These are phyloP conservation scores for Entomortierella parvispora DNA, from an alignment of 192 early-diverging fungal genomes.

Conservation along the genomic window DNA sequence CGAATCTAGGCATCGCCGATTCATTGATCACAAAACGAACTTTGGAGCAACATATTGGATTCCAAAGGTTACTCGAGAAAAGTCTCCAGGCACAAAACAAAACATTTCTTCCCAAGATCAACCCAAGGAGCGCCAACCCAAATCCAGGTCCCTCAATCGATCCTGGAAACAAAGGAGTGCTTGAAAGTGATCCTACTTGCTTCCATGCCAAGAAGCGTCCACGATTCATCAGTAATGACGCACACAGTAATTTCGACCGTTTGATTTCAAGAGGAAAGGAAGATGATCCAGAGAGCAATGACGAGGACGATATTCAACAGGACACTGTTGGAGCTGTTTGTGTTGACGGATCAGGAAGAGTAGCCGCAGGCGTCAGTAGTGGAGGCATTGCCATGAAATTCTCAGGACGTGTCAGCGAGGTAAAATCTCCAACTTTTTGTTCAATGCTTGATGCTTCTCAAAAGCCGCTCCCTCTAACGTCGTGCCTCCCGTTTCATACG, in stretches of 20 bases:
- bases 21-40: too few species aligned
- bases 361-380: slow-evolving; percentile 82
- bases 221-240: too few species aligned
- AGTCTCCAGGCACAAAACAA: too few species aligned
- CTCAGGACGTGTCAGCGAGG: slow-evolving; percentile 87
- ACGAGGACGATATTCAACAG: slow-evolving; percentile 41
- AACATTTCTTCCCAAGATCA: too few species aligned
- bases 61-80: too few species aligned
- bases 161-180: not conserved
- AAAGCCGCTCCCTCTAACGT: not conserved
- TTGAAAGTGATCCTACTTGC: too few species aligned
- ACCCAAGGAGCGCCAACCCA: too few species aligned
- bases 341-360: slow-evolving; percentile 68
- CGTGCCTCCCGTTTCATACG: not conserved
- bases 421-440: slow-evolving; percentile 29
- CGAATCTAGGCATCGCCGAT: too few species aligned
- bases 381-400: slow-evolving; percentile 89
- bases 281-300: not conserved
- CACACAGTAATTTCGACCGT: too few species aligned
- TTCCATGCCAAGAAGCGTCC: too few species aligned
- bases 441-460: not conserved
- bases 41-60: too few species aligned
- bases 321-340: slow-evolving; percentile 94
- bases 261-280: not conserved
- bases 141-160: too few species aligned